Conservation (phyloP, 352 stramenopile species). For the Globisporangium yorkense region DNA sequence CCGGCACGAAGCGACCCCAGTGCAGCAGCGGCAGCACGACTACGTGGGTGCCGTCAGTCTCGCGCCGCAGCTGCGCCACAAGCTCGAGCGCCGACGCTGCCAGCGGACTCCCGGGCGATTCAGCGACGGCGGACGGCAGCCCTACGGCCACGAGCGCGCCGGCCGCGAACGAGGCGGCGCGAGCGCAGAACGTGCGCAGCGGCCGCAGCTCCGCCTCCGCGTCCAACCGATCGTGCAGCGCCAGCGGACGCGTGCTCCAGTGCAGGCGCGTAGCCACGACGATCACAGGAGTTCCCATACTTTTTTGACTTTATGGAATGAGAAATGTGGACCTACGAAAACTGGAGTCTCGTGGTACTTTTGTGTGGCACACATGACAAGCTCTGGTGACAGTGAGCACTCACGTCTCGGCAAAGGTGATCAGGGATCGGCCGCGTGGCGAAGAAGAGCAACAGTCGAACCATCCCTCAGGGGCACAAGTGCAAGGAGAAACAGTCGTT, state of each 20-base stretch:
- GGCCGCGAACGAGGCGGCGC: slow-evolving; percentile 41
- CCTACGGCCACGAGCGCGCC: slow-evolving; percentile 54
- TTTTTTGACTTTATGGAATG: not conserved
- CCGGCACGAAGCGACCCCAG: slow-evolving; percentile 95
- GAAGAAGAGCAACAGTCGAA: no score
- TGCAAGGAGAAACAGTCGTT: slow-evolving; percentile 51
- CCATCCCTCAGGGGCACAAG: not conserved
- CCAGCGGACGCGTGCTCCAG: slow-evolving; percentile 25
- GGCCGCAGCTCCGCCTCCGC: slow-evolving; percentile 36
- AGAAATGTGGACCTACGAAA: no score
- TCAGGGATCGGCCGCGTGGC: no score
- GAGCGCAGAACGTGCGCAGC: slow-evolving; percentile 42
- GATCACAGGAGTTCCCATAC: slow-evolving; percentile 3
- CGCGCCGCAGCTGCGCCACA: slow-evolving; percentile 24
- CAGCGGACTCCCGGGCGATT: slow-evolving; percentile 16
- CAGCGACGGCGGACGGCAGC: slow-evolving; percentile 19
- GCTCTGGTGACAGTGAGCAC: no score
- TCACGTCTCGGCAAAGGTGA: no score
- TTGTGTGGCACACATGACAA: no score
- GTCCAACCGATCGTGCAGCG: slow-evolving; percentile 54
- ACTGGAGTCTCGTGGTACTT: no score
- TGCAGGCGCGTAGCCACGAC: slow-evolving; percentile 63
- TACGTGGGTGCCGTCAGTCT: slow-evolving; percentile 16
- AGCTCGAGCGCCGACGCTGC: slow-evolving; percentile 34
- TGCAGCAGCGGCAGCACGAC: slow-evolving; percentile 89